A percentile compares a stretch with the other conserved stretches of the same genome.
phyloP scores from a whole-genome alignment of 352 stramenopile genomes.

The Blastocystis sp. region DNA sequence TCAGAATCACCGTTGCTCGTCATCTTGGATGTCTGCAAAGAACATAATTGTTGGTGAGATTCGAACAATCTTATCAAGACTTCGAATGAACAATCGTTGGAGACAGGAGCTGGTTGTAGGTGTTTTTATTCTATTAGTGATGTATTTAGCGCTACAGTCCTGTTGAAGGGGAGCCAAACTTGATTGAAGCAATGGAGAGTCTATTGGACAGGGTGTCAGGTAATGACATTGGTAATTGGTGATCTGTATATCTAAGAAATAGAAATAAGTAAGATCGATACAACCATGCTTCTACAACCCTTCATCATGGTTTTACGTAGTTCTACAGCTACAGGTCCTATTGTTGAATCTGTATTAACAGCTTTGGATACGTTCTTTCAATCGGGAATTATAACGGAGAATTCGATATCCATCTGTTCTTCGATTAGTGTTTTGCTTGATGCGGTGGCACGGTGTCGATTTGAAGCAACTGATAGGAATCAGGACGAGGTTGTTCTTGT shows the following conservation, averaged over 20 bases:
- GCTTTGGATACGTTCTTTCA: constrained; percentile 60
- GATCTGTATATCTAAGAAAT: neutral
- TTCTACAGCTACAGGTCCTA: constrained; percentile 40
- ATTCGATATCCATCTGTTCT: constrained; percentile 1
- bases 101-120: neutral
- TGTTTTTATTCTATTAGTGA: neutral
- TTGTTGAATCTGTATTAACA: constrained; percentile 53
- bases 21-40: constrained; percentile 37
- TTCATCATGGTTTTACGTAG: constrained; percentile 61
- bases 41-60: constrained; percentile 62
- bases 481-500: constrained; percentile 61
- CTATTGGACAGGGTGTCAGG: constrained; percentile 17
- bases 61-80: constrained; percentile 52
- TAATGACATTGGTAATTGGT: constrained; percentile 25
- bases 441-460: constrained; percentile 31
- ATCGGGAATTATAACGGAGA: constrained; percentile 43
- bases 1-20: too few relatives aligned
- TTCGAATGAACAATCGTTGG: constrained; percentile 45
- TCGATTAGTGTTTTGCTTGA: constrained; percentile 56
- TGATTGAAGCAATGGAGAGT: constrained; percentile 30
- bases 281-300: constrained; percentile 24
- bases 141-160: constrained; percentile 2
- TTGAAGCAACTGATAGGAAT: constrained; percentile 55
- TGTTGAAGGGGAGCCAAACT: neutral
- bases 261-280: constrained; percentile 35